A percentile compares a stretch with the other conserved stretches of the same genome.
phyloP scores from a whole-genome alignment of 2,329 filamentous ascomycete species.

The Fusarium sp. region DNA sequence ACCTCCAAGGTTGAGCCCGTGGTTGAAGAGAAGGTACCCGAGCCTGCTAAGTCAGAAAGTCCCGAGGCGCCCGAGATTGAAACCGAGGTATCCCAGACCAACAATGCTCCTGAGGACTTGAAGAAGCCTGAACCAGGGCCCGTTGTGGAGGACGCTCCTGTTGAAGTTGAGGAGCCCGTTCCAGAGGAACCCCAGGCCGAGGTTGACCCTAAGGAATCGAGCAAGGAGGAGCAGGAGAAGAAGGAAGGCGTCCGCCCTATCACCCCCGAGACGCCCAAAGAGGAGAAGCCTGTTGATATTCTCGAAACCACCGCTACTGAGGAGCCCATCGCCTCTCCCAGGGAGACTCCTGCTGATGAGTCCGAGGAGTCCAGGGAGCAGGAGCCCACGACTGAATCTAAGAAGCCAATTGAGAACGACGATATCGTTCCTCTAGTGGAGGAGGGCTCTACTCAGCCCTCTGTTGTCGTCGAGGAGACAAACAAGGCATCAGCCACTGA shows the following conservation, averaged over 20 bases:
- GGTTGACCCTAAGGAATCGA: constrained; percentile 1
- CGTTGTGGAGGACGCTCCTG: constrained; percentile 13
- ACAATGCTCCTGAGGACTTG: background rate
- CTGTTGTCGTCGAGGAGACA: constrained; percentile 16
- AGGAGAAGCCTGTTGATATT: background rate
- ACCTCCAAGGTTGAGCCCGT: background rate
- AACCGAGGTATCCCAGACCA: background rate
- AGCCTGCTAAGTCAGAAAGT: constrained; percentile 5
- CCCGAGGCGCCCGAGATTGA: constrained; percentile 1
- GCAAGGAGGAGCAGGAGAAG: background rate
- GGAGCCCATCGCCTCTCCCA: constrained; percentile 13
- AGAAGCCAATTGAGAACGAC: constrained; percentile 8
- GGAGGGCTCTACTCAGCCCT: constrained; percentile 13
- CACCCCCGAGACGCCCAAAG: constrained; percentile 1
- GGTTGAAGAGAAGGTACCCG: constrained; percentile 4
- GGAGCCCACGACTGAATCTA: background rate
- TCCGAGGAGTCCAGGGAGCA: constrained; percentile 7
- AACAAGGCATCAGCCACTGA: background rate
- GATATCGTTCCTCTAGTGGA: constrained; percentile 22
- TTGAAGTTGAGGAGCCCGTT: constrained; percentile 26
- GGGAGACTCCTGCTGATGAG: background rate
- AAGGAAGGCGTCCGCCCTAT: background rate
- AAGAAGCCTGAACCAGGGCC: constrained; percentile 6
- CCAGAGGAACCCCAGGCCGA: constrained; percentile 11
- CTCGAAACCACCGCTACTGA: constrained; percentile 16